Conservation (phyloP, 2,329 filamentous ascomycete genomes). For the Leptodontidium sp. region DNA sequence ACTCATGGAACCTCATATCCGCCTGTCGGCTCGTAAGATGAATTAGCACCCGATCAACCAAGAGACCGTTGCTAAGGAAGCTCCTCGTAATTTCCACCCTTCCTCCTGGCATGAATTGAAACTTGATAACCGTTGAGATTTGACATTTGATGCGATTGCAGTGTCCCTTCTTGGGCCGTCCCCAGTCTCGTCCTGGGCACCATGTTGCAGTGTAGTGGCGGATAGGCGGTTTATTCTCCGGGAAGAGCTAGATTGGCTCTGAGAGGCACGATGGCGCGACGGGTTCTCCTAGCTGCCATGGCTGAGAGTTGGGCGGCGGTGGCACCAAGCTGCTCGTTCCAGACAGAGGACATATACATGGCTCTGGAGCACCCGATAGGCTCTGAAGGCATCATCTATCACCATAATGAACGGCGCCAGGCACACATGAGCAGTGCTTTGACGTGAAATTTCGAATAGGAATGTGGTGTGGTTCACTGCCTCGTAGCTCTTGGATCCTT, state of each 20-base stretch:
- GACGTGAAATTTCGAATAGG: slow-evolving; percentile 15
- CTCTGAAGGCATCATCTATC: neutral
- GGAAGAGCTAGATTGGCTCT: slow-evolving; percentile 15
- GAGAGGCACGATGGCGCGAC: slow-evolving; percentile 7
- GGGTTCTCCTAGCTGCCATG: slow-evolving; percentile 7
- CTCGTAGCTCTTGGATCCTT: slow-evolving; percentile 12
- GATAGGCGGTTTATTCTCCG: slow-evolving; percentile 30
- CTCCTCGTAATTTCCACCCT: slow-evolving; percentile 16
- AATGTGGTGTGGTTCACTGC: slow-evolving; percentile 16
- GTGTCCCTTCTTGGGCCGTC: slow-evolving; percentile 1
- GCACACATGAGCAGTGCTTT: slow-evolving; percentile 15
- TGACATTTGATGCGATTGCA: slow-evolving; percentile 10
- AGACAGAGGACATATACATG: slow-evolving; percentile 14
- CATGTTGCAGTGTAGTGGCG: slow-evolving; percentile 19
- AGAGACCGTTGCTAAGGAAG: slow-evolving; percentile 13
- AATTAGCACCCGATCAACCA: slow-evolving; percentile 20
- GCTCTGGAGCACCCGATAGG: slow-evolving; percentile 25
- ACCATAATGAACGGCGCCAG: slow-evolving; percentile 12
- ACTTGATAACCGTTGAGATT: slow-evolving; percentile 10
- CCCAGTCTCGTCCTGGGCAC: slow-evolving; percentile 15
- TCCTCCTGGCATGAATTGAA: slow-evolving; percentile 22
- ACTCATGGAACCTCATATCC: slow-evolving; percentile 8
- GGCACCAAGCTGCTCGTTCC: slow-evolving; percentile 22
- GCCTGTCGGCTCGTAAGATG: slow-evolving; percentile 20
- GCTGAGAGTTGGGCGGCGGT: slow-evolving; percentile 19